Evolutionary conservation across 2,329 filamentous ascomycete genomes (phyloP), one percentile per base, ranked within the genome.

Genomic region (Neonectria coccinea): DNA sequence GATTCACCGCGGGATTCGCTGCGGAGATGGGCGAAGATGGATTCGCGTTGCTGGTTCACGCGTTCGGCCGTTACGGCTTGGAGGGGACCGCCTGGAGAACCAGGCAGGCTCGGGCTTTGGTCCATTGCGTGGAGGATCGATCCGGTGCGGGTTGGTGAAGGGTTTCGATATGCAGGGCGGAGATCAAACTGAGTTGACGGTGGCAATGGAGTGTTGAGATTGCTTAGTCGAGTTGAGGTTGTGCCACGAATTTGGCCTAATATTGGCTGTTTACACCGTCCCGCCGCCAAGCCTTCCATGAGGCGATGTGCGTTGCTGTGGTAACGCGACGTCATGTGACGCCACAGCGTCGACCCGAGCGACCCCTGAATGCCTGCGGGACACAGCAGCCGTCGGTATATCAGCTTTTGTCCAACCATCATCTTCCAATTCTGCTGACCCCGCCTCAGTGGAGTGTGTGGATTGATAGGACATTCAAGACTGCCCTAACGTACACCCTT

Each of bases 31-130:
- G 78, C 73, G 69, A 81, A 76, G 59, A 80, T 69, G 59, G 78
- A 73, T 16, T 80, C 78, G 41, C 79, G 75, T 58, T 78, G 76
- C 67, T 84, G 81, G 74, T 91, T 90, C 63, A 86, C 83, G 73
- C 89, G 88, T 71, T 91, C 89, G 10, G 89, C 88, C 20, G 90
- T 89, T 56, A 86, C 81, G 39, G 85, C 81, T 67, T 88, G 86
- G 53, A 92, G 82, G 56, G 90, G 86, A 68, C 83, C 83, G 65
- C 82, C 84, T 27, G 86, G 83, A 66, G 87, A 86, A 72, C 84
- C 84, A 65, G 83, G 80, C 70, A 83, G 84, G 76, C 84, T 86
- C 73, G 80, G 79, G 67, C 74, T 76, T 62, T 68, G 66, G 54
- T 45, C 69, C 71, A 73, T 73, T 62, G 58, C 50, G 57, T 59